A percentile compares a stretch with the other conserved stretches of the same genome.
These are phyloP conservation scores for Scleroderma bovista DNA, from an alignment of 768 basidiomycete genomes.

Conservation along the genomic window DNA sequence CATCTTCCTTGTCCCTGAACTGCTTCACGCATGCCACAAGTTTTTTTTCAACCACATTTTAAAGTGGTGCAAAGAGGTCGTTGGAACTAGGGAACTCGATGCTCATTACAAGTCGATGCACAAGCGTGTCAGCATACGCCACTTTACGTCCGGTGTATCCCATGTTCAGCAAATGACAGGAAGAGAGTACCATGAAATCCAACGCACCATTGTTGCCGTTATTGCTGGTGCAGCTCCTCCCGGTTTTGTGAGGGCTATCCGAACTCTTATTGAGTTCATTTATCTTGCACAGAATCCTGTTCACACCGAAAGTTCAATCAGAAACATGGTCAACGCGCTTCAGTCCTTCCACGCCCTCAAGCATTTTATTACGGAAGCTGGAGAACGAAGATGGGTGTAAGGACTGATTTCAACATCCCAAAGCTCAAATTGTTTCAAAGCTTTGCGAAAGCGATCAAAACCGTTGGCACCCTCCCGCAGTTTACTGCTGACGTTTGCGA, in stretches of 20 bases:
- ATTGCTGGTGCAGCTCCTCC: too few relatives aligned
- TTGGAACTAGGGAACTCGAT: too few relatives aligned
- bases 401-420: constrained; percentile 21
- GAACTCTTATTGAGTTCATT: constrained; percentile 19
- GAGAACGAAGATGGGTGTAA: not conserved
- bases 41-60: too few relatives aligned
- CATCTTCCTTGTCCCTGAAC: too few relatives aligned
- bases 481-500: constrained; percentile 25
- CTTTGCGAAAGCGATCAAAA: constrained; percentile 9
- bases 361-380: constrained; percentile 7
- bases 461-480: constrained; percentile 17
- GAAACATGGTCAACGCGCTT: constrained; percentile 1
- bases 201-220: too few relatives aligned
- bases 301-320: constrained; percentile 9
- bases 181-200: too few relatives aligned
- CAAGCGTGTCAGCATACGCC: too few relatives aligned
- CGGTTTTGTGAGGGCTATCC: constrained; percentile 4
- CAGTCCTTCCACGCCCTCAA: constrained; percentile 12
- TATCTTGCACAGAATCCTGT: constrained; percentile 17
- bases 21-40: too few relatives aligned
- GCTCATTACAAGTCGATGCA: too few relatives aligned
- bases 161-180: too few relatives aligned
- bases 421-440: constrained; percentile 10
- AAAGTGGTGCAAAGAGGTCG: too few relatives aligned
- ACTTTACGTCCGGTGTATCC: too few relatives aligned